These are phyloP conservation scores for Cercis canadensis DNA, from an alignment of 306 rosid genomes.

Conservation along the genomic window DNA sequence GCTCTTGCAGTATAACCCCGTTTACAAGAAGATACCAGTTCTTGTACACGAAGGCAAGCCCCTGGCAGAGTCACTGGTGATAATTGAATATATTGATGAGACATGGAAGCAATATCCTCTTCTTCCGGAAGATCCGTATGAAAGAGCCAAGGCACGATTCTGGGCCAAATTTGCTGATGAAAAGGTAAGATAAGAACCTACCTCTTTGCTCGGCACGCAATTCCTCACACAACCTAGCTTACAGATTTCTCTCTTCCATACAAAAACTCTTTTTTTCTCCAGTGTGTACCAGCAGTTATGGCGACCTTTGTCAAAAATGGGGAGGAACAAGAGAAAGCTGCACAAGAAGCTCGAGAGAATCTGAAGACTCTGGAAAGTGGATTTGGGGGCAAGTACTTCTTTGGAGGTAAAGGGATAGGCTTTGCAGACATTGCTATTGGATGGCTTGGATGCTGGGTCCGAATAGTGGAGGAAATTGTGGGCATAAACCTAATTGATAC, in stretches of 20 bases:
- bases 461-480: conserved; percentile 40
- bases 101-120: too few relatives aligned
- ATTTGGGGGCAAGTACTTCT: conserved; percentile 43
- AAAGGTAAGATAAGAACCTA: too few relatives aligned
- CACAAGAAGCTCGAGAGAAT: conserved; percentile 48
- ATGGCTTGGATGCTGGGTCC: conserved; percentile 48
- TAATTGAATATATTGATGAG: too few relatives aligned
- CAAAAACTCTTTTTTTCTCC: neutral
- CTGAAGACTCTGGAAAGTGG: conserved; percentile 55
- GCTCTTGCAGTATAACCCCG: too few relatives aligned
- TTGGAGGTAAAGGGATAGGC: conserved; percentile 57
- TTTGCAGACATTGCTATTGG: conserved; percentile 54
- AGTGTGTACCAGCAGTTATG: conserved; percentile 47
- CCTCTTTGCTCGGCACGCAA: too few relatives aligned
- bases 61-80: too few relatives aligned
- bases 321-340: conserved; percentile 56
- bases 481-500: conserved; percentile 44
- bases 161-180: too few relatives aligned
- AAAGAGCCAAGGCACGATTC: too few relatives aligned
- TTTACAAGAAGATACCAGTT: too few relatives aligned
- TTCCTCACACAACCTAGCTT: too few relatives aligned
- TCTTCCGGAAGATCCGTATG: too few relatives aligned
- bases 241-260: neutral
- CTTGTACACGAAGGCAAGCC: too few relatives aligned
- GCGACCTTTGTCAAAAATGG: conserved; percentile 45